A percentile compares a stretch with the other conserved stretches of the same genome.
These are phyloP conservation scores for Rusavskia elegans DNA, from an alignment of 495 filamentous ascomycete species.

Conservation along the genomic window DNA sequence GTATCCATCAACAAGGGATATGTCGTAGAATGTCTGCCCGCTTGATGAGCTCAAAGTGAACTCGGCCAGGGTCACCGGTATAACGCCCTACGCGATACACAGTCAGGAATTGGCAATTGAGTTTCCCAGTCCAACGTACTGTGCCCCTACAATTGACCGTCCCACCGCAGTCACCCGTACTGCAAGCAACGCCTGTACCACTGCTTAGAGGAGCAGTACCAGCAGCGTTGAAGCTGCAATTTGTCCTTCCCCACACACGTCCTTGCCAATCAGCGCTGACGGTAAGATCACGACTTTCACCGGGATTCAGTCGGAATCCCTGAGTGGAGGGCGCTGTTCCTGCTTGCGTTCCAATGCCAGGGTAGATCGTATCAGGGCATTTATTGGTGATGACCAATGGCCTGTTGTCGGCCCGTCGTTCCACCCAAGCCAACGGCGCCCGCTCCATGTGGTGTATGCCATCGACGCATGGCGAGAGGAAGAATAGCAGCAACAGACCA, in stretches of 20 bases:
- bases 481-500: not conserved
- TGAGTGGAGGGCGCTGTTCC: conserved; percentile 43
- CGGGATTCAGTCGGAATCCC: conserved; percentile 46
- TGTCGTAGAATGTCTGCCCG: conserved; percentile 62
- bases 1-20: conserved; percentile 74
- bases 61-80: conserved; percentile 57
- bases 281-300: conserved; percentile 30
- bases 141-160: conserved; percentile 46
- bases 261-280: conserved; percentile 61
- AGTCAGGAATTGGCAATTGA: conserved; percentile 1
- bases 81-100: conserved; percentile 37
- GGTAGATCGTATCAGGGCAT: conserved; percentile 52
- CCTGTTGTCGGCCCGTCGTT: conserved; percentile 5
- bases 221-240: conserved; percentile 53
- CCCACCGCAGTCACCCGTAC: conserved; percentile 59
- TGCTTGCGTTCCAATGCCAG: conserved; percentile 50
- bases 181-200: conserved; percentile 39
- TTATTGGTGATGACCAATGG: conserved; percentile 45
- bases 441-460: conserved; percentile 19
- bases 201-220: conserved; percentile 32
- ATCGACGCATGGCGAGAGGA: not conserved
- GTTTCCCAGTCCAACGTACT: conserved; percentile 25
- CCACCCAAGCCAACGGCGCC: conserved; percentile 9
- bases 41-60: conserved; percentile 47
- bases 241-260: conserved; percentile 66